phyloP scores from a whole-genome alignment of 352 stramenopile species.

The Pythium phragmitis region DNA sequence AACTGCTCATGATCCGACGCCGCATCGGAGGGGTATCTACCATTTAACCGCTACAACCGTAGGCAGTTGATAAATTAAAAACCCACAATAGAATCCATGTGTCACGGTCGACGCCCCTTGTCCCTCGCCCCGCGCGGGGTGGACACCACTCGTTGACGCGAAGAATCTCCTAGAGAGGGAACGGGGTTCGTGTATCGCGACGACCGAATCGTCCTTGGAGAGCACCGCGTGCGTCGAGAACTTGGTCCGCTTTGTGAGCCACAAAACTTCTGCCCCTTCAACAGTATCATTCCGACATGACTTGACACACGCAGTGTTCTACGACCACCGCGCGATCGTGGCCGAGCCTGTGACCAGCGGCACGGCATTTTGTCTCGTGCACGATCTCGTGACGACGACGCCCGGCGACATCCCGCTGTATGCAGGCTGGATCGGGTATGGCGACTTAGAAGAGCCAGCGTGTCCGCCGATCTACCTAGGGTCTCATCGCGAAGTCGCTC shows the following conservation, averaged over 20 bases:
- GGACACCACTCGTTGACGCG: no score
- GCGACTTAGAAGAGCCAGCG: background rate
- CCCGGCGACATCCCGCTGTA: background rate
- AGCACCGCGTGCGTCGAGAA: background rate
- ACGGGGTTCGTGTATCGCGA: no score
- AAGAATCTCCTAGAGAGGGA: no score
- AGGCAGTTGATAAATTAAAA: no score
- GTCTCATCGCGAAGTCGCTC: background rate
- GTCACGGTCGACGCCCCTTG: no score
- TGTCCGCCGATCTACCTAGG: background rate
- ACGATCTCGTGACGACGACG: background rate
- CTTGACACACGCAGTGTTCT: background rate
- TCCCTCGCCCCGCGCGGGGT: no score
- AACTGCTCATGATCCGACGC: constrained; percentile 15
- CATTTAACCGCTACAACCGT: background rate
- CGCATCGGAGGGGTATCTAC: background rate
- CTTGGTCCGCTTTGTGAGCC: no score
- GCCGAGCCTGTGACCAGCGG: background rate
- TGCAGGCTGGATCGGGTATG: background rate
- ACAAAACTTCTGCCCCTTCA: no score
- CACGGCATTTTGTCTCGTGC: background rate
- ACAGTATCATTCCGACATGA: no score
- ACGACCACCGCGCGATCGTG: background rate
- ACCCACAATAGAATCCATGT: no score
- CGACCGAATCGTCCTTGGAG: no score